phyloP scores from a whole-genome alignment of 1,139 yeast species.

The Blastobotrys raffinosifermentans region DNA sequence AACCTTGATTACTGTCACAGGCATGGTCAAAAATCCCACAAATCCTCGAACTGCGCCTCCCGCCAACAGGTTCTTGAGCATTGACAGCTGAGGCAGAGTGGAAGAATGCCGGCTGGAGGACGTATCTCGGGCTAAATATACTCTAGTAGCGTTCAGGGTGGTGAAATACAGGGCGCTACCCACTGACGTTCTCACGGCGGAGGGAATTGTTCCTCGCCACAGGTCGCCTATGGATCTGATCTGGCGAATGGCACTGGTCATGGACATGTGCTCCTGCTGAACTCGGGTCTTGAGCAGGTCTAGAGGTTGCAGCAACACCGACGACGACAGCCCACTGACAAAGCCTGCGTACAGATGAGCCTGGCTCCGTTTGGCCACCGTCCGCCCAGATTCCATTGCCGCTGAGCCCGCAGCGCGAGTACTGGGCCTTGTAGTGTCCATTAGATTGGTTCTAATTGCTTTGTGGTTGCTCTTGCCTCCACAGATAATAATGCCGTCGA shows the following conservation, averaged over 20 bases:
- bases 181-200: conserved; percentile 80
- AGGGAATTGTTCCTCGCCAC: conserved; percentile 94
- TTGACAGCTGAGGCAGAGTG: conserved; percentile 64
- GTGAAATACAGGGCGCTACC: conserved; percentile 88
- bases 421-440: too few species aligned
- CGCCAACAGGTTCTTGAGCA: conserved; percentile 60
- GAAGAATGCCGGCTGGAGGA: conserved; percentile 16
- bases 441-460: too few species aligned
- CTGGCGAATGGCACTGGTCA: conserved; percentile 31
- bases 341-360: conserved; percentile 82
- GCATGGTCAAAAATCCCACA: conserved; percentile 93
- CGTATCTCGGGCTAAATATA: conserved; percentile 22
- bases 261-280: conserved; percentile 60
- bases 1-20: conserved; percentile 89
- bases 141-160: conserved; percentile 57
- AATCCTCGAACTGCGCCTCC: conserved; percentile 78
- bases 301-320: conserved; percentile 79
- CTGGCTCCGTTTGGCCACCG: too few species aligned
- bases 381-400: too few species aligned
- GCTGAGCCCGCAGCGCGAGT: too few species aligned
- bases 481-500: too few species aligned
- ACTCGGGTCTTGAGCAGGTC: conserved; percentile 85
- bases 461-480: too few species aligned
- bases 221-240: conserved; percentile 43
- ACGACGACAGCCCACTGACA: conserved; percentile 77